phyloP scores from a whole-genome alignment of 169 alveolate genomes.

The Perkinsus olseni region DNA sequence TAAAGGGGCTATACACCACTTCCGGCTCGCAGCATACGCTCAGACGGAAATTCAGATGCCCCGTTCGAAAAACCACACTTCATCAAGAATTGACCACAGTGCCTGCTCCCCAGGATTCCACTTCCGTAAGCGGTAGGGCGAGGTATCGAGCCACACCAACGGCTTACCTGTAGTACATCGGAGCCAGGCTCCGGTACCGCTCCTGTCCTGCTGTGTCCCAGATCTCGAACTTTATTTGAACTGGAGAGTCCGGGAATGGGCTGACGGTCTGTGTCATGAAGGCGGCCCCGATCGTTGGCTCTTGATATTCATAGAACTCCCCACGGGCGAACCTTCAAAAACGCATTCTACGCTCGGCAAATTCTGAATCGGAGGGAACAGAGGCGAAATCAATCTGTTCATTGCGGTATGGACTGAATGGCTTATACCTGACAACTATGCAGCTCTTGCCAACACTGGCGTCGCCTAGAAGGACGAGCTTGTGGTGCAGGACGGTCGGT shows the following conservation, averaged over 20 bases:
- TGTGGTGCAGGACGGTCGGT: slow-evolving; percentile 40
- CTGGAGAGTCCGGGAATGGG: slow-evolving; percentile 20
- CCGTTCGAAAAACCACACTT: too few relatives aligned
- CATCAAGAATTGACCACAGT: background rate
- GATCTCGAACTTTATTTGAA: slow-evolving; percentile 58
- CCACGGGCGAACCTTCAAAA: slow-evolving; percentile 61
- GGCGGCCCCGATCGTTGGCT: slow-evolving; percentile 79
- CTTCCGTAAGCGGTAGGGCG: background rate
- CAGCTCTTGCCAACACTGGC: slow-evolving; percentile 79
- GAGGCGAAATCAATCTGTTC: too few relatives aligned
- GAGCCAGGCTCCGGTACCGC: slow-evolving; percentile 63
- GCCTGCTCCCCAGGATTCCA: background rate
- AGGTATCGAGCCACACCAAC: background rate
- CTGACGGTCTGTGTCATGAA: slow-evolving; percentile 71
- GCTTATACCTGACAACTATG: slow-evolving; percentile 42
- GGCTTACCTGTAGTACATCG: slow-evolving; percentile 60
- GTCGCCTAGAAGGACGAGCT: slow-evolving; percentile 72
- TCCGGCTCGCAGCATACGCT: too few relatives aligned
- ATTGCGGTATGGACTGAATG: too few relatives aligned
- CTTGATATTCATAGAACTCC: slow-evolving; percentile 60
- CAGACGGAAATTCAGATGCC: too few relatives aligned
- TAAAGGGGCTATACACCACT: too few relatives aligned
- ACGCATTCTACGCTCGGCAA: too few relatives aligned
- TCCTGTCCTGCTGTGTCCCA: slow-evolving; percentile 79
- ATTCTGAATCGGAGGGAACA: too few relatives aligned